Evolutionary conservation across 805 yeast species (phyloP).

Genomic region (Metschnikowia kofuensis): DNA sequence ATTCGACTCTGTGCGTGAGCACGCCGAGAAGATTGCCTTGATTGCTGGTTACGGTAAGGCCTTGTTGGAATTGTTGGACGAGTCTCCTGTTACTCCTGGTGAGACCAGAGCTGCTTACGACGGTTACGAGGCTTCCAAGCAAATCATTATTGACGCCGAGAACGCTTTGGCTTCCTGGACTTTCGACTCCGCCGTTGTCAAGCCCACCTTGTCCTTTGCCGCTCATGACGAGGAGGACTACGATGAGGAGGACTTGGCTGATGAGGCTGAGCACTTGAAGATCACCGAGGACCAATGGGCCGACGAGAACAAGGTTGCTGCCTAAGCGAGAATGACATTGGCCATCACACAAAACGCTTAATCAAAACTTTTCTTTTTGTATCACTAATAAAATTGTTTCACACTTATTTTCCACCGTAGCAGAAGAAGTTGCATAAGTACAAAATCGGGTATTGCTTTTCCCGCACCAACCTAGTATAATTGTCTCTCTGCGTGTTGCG

Average conservation of each 20-base stretch:
- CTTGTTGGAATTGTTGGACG: slow-evolving; percentile 90
- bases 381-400: no score
- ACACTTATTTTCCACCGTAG: no score
- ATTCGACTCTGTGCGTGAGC: slow-evolving; percentile 92
- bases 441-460: background rate
- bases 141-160: slow-evolving; percentile 96
- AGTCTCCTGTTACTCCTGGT: slow-evolving; percentile 97
- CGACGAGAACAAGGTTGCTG: slow-evolving; percentile 16
- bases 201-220: slow-evolving; percentile 74
- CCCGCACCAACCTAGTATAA: background rate
- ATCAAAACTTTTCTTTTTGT: no score
- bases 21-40: slow-evolving; percentile 91
- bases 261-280: slow-evolving; percentile 45
- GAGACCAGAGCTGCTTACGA: slow-evolving; percentile 98
- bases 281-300: slow-evolving; percentile 34
- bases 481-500: background rate
- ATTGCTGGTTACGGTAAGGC: slow-evolving; percentile 99
- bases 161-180: slow-evolving; percentile 96
- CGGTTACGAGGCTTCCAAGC: slow-evolving; percentile 97
- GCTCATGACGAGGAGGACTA: slow-evolving; percentile 55
- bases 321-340: slow-evolving; percentile 4
- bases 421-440: no score
- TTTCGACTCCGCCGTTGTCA: slow-evolving; percentile 89
- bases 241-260: slow-evolving; percentile 41
- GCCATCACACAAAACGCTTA: no score